A percentile compares a stretch with the other conserved stretches of the same genome.
Evolutionary conservation across 2,329 filamentous ascomycete genomes (phyloP).

Genomic region (Zelopaecilomyces penicillatus): DNA sequence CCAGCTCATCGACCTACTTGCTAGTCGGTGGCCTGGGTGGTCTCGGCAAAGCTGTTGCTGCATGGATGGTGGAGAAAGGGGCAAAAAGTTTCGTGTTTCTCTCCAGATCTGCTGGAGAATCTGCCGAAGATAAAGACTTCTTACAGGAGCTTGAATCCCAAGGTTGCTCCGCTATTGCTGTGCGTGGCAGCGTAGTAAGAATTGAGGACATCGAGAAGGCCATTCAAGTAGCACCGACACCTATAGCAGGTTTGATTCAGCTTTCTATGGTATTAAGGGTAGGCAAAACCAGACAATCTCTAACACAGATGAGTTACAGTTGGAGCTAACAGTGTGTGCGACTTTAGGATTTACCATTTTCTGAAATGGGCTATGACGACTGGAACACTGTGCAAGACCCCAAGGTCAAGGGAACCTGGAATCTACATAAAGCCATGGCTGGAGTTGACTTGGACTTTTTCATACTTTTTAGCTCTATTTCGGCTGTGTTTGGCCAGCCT

Average conservation of each 20-base stretch:
- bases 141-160: constrained; percentile 13
- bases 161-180: constrained; percentile 11
- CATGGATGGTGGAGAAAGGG: constrained; percentile 14
- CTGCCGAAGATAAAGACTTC: constrained; percentile 3
- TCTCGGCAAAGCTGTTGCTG: constrained; percentile 11
- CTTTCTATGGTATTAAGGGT: constrained; percentile 24
- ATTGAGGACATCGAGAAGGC: constrained; percentile 7
- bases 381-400: constrained; percentile 16
- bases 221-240: constrained; percentile 7
- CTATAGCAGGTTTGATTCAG: constrained; percentile 29
- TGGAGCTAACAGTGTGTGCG: background rate
- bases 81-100: constrained; percentile 19
- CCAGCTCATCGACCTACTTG: constrained; percentile 9
- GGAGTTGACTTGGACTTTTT: constrained; percentile 25
- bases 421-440: constrained; percentile 18
- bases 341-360: constrained; percentile 2
- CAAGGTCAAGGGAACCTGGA: constrained; percentile 26
- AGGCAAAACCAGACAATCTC: background rate
- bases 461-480: constrained; percentile 22
- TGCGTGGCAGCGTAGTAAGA: constrained; percentile 11
- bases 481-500: constrained; percentile 21
- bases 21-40: constrained; percentile 15
- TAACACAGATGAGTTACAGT: background rate
- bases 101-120: constrained; percentile 8
- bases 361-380: constrained; percentile 23